Conservation (phyloP, 2,329 filamentous ascomycete species). For the Epichloe gansuensis region DNA sequence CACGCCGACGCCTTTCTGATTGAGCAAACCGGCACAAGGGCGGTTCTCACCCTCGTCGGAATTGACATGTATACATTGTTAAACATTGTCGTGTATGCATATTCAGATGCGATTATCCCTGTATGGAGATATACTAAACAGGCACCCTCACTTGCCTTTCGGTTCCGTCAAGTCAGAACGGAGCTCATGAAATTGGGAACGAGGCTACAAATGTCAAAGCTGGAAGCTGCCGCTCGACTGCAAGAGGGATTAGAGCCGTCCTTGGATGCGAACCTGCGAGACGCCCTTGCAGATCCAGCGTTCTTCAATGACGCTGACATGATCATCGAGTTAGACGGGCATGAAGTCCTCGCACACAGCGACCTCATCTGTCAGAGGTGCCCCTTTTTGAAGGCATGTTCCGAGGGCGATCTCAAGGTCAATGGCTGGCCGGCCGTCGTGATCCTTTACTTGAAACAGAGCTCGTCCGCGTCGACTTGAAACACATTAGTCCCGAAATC, state of each 20-base stretch:
- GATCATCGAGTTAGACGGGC: slow-evolving; percentile 63
- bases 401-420: slow-evolving; percentile 71
- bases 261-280: slow-evolving; percentile 57
- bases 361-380: slow-evolving; percentile 70
- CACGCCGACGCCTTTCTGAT: slow-evolving; percentile 19
- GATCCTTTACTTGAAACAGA: slow-evolving; percentile 23
- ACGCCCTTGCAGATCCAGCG: slow-evolving; percentile 52
- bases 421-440: slow-evolving; percentile 69
- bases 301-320: slow-evolving; percentile 77
- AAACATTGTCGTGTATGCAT: slow-evolving; percentile 68
- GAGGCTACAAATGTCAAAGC: slow-evolving; percentile 52
- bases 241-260: slow-evolving; percentile 55
- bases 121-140: slow-evolving; percentile 74
- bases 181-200: slow-evolving; percentile 83
- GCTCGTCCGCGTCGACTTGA: slow-evolving; percentile 63
- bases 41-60: slow-evolving; percentile 51
- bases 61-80: slow-evolving; percentile 69
- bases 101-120: slow-evolving; percentile 68
- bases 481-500: slow-evolving; percentile 60
- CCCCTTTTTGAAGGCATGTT: slow-evolving; percentile 84
- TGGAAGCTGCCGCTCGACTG: slow-evolving; percentile 67
- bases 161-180: slow-evolving; percentile 66
- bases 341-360: slow-evolving; percentile 64
- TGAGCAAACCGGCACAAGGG: slow-evolving; percentile 32
- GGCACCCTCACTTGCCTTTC: slow-evolving; percentile 50